phyloP scores from a whole-genome alignment of 257 asterid genomes.

The Salvia hispanica region DNA sequence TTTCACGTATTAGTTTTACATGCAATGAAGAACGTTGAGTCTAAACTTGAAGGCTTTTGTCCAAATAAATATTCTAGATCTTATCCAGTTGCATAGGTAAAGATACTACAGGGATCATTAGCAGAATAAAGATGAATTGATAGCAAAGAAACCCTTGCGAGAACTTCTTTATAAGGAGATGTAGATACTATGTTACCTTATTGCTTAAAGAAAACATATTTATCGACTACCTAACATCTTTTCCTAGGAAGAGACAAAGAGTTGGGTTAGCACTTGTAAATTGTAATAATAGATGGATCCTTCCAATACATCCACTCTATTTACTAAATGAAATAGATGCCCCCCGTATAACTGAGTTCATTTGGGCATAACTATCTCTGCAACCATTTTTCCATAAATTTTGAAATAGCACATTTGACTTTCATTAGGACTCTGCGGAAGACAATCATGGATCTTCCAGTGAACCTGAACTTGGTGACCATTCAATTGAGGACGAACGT shows the following conservation, averaged over 20 bases:
- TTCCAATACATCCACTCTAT: constrained; percentile 17
- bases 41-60: constrained; percentile 13
- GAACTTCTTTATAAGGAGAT: neutral
- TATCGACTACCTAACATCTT: neutral
- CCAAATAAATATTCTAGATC: constrained; percentile 14
- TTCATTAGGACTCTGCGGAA: constrained; percentile 54
- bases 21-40: constrained; percentile 9
- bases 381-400: constrained; percentile 28
- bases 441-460: constrained; percentile 45
- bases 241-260: constrained; percentile 4
- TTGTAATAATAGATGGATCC: neutral
- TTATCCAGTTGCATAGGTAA: constrained; percentile 7
- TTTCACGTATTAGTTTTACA: constrained; percentile 18
- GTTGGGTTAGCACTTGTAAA: neutral
- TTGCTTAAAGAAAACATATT: constrained; percentile 5
- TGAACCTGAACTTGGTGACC: constrained; percentile 54
- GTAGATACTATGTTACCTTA: constrained; percentile 4
- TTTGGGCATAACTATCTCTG: constrained; percentile 15
- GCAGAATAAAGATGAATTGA: constrained; percentile 8
- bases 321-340: neutral
- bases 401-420: constrained; percentile 8
- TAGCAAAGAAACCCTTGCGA: neutral
- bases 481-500: constrained; percentile 36
- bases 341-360: neutral
- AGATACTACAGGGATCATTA: neutral